Evolutionary conservation across 306 rosid genomes (phyloP).

Genomic region (Comarum palustre): DNA sequence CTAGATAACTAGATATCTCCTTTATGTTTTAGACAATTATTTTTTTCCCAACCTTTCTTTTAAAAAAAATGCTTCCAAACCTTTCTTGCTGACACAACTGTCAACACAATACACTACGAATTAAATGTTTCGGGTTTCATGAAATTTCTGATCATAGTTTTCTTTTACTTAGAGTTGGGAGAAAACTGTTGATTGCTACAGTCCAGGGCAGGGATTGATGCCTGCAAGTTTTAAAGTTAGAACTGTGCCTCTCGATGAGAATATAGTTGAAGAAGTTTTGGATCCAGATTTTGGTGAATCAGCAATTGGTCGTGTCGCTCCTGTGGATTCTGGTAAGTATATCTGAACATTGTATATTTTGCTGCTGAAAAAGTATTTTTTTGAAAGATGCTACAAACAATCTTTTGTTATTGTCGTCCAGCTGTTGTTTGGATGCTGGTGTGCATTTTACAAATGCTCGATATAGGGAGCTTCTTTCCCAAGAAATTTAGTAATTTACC

Average conservation of each 20-base stretch:
- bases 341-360: slow-evolving; percentile 7
- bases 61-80: too few relatives aligned
- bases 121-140: slow-evolving; percentile 10
- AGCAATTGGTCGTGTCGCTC: slow-evolving; percentile 99
- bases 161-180: slow-evolving; percentile 78
- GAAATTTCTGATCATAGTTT: slow-evolving; percentile 1
- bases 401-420: neutral
- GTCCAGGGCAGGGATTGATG: slow-evolving; percentile 99
- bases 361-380: neutral
- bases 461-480: neutral
- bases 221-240: slow-evolving; percentile 97
- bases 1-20: too few relatives aligned
- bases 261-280: slow-evolving; percentile 63
- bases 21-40: neutral
- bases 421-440: slow-evolving; percentile 8
- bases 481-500: neutral
- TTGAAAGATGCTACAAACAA: neutral
- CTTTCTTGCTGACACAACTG: neutral
- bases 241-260: slow-evolving; percentile 45
- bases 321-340: slow-evolving; percentile 91
- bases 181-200: slow-evolving; percentile 93
- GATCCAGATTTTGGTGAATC: slow-evolving; percentile 99
- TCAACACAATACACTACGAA: neutral
- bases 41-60: too few relatives aligned
- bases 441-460: neutral